Evolutionary conservation across 306 rosid genomes (phyloP), one percentile per base, ranked within the genome.

Genomic region (Datisca glomerata): DNA sequence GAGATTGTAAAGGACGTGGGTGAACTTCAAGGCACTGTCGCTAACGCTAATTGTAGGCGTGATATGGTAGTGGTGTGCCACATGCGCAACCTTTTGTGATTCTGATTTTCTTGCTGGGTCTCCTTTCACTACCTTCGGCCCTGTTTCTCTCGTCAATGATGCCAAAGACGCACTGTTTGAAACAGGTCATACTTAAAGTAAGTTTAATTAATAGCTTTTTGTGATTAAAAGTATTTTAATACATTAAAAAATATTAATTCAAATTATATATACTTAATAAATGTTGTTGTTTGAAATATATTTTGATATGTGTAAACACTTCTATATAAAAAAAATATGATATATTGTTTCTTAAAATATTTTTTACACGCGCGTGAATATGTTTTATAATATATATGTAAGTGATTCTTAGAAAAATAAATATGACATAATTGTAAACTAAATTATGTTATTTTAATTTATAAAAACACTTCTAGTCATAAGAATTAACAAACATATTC

Each of bases 1-100:
- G 51, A 87, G 93, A 27, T 87, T 87, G 70, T 82, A 82, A 63
- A 87, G 94, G 43, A 87, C 65, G 43, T 82, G 96, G 0, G 96
- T 87, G 62, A 87, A 87, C 59, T 87, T 87, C 63, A 87, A 32
- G 5, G 93, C 31, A 41, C 96, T 87, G 63, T 87, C 96, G 4
- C 94, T 87, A 24, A 69, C 73, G 56, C 41, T 66, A 51, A 87
- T 72, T 27, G 87, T 60, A 28, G 94, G 96, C 5, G 74, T 42
- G 40, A 59, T 22, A 19, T 39, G 43, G 24, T n/a, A n/a, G n/a
- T 57, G 63, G 9, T 75, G 76, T 18, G 38, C 24, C 24, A 58
- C 67, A 36, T 79, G 94, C 8, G 73, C 9, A 19, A 64, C 66
- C 61, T 31, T 56, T 0, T 59, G 61, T 1, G 44, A 35, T 1